A percentile compares a stretch with the other conserved stretches of the same genome.
Conservation (phyloP, 2,329 filamentous ascomycete species). For the Teratosphaeria epicoccoides region DNA sequence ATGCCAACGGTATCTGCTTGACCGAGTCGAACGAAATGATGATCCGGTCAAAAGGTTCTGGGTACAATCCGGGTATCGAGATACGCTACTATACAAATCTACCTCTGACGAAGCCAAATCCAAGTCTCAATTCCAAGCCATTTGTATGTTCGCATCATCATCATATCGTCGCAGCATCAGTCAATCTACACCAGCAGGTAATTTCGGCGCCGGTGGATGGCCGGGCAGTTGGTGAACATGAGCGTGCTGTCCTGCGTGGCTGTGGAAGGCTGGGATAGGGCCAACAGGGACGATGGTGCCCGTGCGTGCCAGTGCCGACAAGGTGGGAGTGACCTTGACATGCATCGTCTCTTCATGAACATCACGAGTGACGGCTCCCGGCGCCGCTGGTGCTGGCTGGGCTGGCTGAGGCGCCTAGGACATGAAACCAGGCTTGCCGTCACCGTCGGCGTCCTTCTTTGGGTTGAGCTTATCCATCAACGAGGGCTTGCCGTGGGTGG, state of each 20-base stretch:
- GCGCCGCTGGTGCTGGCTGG: background rate
- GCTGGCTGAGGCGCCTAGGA: conserved; percentile 25
- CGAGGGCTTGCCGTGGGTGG: conserved; percentile 32
- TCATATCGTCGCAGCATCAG: background rate
- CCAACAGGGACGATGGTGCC: background rate
- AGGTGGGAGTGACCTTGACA: conserved; percentile 2
- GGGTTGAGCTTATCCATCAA: conserved; percentile 47
- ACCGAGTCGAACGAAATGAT: no score
- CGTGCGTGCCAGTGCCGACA: background rate
- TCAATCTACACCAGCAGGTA: background rate
- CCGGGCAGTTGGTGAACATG: background rate
- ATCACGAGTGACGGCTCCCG: background rate
- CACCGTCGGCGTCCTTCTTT: conserved; percentile 41
- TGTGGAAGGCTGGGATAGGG: background rate
- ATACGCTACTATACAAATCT: background rate
- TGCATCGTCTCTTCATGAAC: conserved; percentile 1
- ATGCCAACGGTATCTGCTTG: no score
- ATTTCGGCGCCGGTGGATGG: background rate
- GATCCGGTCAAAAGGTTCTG: no score
- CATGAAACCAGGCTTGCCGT: conserved; percentile 47
- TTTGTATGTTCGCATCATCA: no score
- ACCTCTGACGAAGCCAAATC: background rate
- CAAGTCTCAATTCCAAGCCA: background rate
- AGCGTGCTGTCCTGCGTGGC: background rate
- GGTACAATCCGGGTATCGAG: background rate